Base-by-base conservation (phyloP, 495 filamentous ascomycete genomes). In the Lineolata rhizophorae region DNA sequence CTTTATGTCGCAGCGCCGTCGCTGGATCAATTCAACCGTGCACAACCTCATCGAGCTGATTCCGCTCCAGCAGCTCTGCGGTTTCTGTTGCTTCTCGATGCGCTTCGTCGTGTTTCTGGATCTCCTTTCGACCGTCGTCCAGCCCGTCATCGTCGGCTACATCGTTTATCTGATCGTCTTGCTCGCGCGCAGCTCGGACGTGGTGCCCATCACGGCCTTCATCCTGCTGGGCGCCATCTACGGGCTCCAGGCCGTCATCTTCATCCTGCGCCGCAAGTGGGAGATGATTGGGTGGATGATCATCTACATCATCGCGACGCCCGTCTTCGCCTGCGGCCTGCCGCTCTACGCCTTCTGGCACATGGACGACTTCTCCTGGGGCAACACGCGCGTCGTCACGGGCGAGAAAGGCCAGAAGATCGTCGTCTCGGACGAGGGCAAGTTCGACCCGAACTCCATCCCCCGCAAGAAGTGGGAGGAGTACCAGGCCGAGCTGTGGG, bases 71-170 rank as follows among this genome's bases (percentile, higher is more conserved):
- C 77, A 95, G 48, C 70, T 99, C 19, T 99, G 87, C 55, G 87
- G 87, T 51, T 99, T 99, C 69, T 99, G 87, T 62, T 95, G 90
- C 56, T 99, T 99, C 63, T 83, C 76, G 52, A 99, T 99, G 87
- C 70, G 87, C 42, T 99, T 99, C 56, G 62, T 99, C 37, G 85
- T 99, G 41, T 91, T 99, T 45, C 52, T 95, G 35, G 87, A 99
- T 49, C 62, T 99, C 27, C 59, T 99, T 34, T 80, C 75, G 34
- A 99, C 87, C 19, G 53, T 95, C 35, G 72, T 95, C 30, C 80
- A 85, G 48, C 87, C 87, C 2, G 87, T 93, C 27, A 85, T 72
- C 1, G 61, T 90, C n/a, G 85, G 66, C 17, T 99, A 95, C 45
- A 73, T 99, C 38, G 61, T 63, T 30, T 99, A 99, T 51, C 61